Evolutionary conservation across 257 asterid genomes (phyloP), one percentile per base, ranked within the genome.

Genomic region (Plantago ovata): DNA sequence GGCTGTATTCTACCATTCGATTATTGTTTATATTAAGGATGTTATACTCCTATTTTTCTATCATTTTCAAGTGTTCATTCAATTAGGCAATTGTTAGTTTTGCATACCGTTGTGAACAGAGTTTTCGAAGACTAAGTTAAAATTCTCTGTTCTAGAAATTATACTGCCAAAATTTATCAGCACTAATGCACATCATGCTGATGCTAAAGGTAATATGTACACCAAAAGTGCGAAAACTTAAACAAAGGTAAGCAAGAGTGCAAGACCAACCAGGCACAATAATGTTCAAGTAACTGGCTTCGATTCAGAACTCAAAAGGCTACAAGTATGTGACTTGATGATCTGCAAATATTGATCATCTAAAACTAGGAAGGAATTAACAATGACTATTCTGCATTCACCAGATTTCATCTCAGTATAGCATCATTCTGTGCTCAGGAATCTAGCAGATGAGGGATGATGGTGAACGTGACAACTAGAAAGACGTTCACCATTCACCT

Each of bases 11-110:
- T 70, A 52, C 48, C 20, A 9, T 50, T 50, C 38, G 40, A 36
- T 70, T 20, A 43, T 47, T 60, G 36, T 28, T 28, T n/a, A n/a
- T n/a, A n/a, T 50, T 16, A 36, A 68, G 52, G 42, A 63, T 62
- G 6, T 22, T 13, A 36, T 48, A 56, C n/a, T 62, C 44, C 51
- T 44, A 18, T 16, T 60, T 48, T 51, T 13, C 13, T 41, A 44
- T 41, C 22, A 6, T n/a, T n/a, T n/a, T n/a, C n/a, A n/a, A n/a
- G n/a, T 21, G 20, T 49, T 10, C 12, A 19, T 19, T 22, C 55
- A 49, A 11, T 49, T n/a, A n/a, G n/a, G n/a, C n/a, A n/a, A n/a
- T n/a, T n/a, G n/a, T n/a, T n/a, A n/a, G n/a, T n/a, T n/a, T n/a
- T n/a, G n/a, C n/a, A n/a, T n/a, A n/a, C n/a, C n/a, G n/a, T n/a